phyloP scores from a whole-genome alignment of 192 early-diverging fungal genomes.

The Endogone sp. region DNA sequence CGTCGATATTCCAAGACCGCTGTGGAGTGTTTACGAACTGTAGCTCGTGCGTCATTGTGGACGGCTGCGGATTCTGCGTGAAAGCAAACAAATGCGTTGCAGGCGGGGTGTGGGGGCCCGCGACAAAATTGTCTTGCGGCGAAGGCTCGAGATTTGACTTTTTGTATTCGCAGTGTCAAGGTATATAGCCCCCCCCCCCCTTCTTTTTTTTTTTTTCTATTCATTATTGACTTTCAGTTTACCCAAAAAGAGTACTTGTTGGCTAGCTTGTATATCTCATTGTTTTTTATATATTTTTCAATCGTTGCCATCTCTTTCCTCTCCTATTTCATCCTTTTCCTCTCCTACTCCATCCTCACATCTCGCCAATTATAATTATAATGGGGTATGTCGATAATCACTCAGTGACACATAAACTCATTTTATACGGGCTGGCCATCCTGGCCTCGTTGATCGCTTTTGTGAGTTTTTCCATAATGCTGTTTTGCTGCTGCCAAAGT shows the following conservation, averaged over 20 bases:
- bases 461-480: neutral
- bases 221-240: neutral
- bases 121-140: neutral
- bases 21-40: neutral
- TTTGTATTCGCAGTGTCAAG: neutral
- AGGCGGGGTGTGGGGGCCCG: neutral
- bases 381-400: too few relatives aligned
- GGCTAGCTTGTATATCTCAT: too few relatives aligned
- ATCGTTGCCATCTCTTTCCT: neutral
- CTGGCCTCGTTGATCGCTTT: neutral
- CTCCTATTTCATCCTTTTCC: too few relatives aligned
- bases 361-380: too few relatives aligned
- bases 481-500: neutral
- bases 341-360: too few relatives aligned
- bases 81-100: neutral
- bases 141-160: neutral
- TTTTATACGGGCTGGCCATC: neutral
- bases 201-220: neutral
- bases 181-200: neutral
- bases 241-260: neutral
- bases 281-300: too few relatives aligned
- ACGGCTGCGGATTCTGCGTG: constrained; percentile 13
- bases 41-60: neutral
- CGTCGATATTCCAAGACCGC: neutral
- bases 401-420: neutral